Conservation (phyloP, 805 yeast species). For the Starmerella cellae region DNA sequence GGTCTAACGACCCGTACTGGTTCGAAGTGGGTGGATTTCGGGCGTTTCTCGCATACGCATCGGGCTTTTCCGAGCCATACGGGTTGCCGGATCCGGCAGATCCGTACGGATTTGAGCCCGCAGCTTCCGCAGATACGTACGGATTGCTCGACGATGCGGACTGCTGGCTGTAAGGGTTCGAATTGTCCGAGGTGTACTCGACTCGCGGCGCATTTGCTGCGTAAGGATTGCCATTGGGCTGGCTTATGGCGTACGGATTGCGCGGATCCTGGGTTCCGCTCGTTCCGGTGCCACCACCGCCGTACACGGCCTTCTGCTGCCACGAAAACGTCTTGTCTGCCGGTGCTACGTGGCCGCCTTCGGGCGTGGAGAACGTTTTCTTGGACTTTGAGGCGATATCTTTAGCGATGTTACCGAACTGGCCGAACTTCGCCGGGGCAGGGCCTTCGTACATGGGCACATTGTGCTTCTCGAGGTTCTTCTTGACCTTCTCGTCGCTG, state of each 20-base stretch:
- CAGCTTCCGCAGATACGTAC: conserved; percentile 1
- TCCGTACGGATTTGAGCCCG: background rate
- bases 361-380: conserved; percentile 15
- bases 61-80: background rate
- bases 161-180: background rate
- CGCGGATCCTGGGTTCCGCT: conserved; percentile 5
- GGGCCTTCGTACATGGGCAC: conserved; percentile 31
- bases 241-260: conserved; percentile 18
- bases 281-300: conserved; percentile 13
- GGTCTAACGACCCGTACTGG: conserved; percentile 1
- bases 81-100: background rate
- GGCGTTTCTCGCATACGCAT: no score
- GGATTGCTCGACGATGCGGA: conserved; percentile 3
- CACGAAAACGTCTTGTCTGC: conserved; percentile 17
- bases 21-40: no score
- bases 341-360: conserved; percentile 14
- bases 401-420: conserved; percentile 38
- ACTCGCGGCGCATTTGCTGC: conserved; percentile 4
- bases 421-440: conserved; percentile 39
- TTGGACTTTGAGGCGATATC: conserved; percentile 26
- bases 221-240: conserved; percentile 20
- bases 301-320: conserved; percentile 20
- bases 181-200: background rate
- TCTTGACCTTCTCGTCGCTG: conserved; percentile 35
- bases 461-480: conserved; percentile 32